phyloP scores from a whole-genome alignment of 2,329 filamentous ascomycete genomes.

The Colletotrichum salicis region DNA sequence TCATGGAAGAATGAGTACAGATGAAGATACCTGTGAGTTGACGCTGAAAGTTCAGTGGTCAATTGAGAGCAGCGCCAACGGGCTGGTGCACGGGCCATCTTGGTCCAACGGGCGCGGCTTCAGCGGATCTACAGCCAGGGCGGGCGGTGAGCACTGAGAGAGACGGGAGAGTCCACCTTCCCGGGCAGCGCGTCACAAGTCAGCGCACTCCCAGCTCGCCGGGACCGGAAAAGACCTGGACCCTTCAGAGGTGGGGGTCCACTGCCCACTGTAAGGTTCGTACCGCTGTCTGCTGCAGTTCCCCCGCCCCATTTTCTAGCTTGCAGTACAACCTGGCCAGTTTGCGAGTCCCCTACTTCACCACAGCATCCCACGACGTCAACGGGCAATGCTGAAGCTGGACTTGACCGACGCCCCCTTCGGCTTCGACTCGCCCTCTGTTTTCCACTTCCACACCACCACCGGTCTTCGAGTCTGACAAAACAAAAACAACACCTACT shows the following conservation, averaged over 20 bases:
- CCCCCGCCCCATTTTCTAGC: constrained; percentile 27
- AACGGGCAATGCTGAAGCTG: constrained; percentile 29
- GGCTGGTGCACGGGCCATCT: not conserved
- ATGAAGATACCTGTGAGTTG: not conserved
- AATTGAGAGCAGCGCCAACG: not conserved
- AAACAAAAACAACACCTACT: not conserved
- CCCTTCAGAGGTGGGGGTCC: constrained; percentile 12
- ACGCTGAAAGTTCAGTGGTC: not conserved
- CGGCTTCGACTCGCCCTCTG: constrained; percentile 12
- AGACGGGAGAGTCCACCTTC: not conserved
- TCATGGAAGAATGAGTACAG: not conserved
- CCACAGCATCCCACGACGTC: constrained; percentile 21
- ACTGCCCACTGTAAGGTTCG: constrained; percentile 12
- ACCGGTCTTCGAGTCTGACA: not conserved
- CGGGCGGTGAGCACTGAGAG: no score
- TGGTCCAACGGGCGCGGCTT: not conserved
- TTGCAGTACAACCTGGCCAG: constrained; percentile 34
- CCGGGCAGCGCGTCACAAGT: constrained; percentile 8
- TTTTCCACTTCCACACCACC: not conserved
- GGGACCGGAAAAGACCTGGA: constrained; percentile 19
- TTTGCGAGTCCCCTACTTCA: constrained; percentile 3
- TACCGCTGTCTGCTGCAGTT: constrained; percentile 22
- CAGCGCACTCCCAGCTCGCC: not conserved
- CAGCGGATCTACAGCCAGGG: not conserved
- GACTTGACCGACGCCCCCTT: constrained; percentile 23